Evolutionary conservation across 2,329 filamentous ascomycete genomes (phyloP), one percentile per base, ranked within the genome.

Genomic region (Cytospora chrysosperma): DNA sequence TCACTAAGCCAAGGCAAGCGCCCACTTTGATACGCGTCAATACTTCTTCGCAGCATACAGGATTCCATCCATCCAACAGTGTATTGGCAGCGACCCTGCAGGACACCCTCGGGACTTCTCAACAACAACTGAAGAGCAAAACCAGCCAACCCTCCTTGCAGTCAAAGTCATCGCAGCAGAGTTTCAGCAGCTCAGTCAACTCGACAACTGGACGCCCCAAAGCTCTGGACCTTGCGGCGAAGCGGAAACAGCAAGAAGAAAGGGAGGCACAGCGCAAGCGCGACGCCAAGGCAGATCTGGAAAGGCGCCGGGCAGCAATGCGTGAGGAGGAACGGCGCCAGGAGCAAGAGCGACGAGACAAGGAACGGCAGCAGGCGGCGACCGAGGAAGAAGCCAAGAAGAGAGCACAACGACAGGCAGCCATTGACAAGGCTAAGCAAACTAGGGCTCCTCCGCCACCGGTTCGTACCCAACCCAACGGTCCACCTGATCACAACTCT

Each of bases 191-290:
- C 70, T 86, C 85, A 8, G 79, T 80, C 8, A 66, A 30, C 37
- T 86, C 86, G n/a, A 83, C 87, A 34, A 81, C 80, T n/a, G 81
- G 84, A 2, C 86, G 88, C 58, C 84, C 88, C 0, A 91, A 90
- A 72, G 89, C 90, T 2, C 79, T 93, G 26, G 87, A 93, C 60
- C 81, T 90, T 55, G 91, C 89, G 2, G 90, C 91, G 47, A 89
- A 88, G 71, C 93, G 93, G 75, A 94, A 90, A 72, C 92, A 96
- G 73, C 89, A 88, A 73, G 93, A 96, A 70, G 92, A 96, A 72
- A 86, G 88, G 55, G 91, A 93, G 68, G 86, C 87, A 17, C 88
- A 93, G 70, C 86, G 88, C 56, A 94, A 92, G 71, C 88, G 88
- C 10, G 91, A 96, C 24, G 88, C 89, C 43, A 97, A 96, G 76